phyloP scores from a whole-genome alignment of 352 stramenopile genomes.

The Phytopythium oedochilum region DNA sequence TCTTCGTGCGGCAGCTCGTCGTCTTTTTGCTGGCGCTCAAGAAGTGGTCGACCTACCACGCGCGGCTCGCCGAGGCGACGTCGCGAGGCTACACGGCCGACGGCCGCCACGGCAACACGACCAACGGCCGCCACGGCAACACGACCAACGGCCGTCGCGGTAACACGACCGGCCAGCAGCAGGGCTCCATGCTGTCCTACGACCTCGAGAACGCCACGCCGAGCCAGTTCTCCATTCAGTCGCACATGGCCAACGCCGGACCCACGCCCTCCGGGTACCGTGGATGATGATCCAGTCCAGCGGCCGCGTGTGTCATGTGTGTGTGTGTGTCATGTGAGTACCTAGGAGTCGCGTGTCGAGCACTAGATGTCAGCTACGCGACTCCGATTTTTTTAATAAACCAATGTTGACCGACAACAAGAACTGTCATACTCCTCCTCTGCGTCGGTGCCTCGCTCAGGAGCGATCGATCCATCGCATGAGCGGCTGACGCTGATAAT shows the following conservation, averaged over 20 bases:
- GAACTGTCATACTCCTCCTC: too few relatives aligned
- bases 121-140: background rate
- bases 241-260: background rate
- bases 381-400: background rate
- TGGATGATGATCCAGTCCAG: too few relatives aligned
- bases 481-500: background rate
- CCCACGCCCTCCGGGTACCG: constrained; percentile 4
- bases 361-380: too few relatives aligned
- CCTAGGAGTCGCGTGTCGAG: too few relatives aligned
- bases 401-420: too few relatives aligned
- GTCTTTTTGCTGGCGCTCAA: constrained; percentile 50
- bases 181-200: constrained; percentile 3
- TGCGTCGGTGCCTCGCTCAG: too few relatives aligned
- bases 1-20: constrained; percentile 53
- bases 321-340: background rate
- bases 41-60: constrained; percentile 33
- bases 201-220: constrained; percentile 6
- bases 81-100: background rate
- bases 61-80: constrained; percentile 10
- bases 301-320: background rate
- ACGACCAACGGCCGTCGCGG: too few relatives aligned
- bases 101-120: background rate
- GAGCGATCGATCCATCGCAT: background rate
- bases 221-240: constrained; percentile 8
- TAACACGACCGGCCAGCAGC: background rate